Percentiles rank a stretch among this genome's conserved stretches.
Conservation (phyloP, 192 early-diverging fungal species). For the Backusella psychrophila region DNA sequence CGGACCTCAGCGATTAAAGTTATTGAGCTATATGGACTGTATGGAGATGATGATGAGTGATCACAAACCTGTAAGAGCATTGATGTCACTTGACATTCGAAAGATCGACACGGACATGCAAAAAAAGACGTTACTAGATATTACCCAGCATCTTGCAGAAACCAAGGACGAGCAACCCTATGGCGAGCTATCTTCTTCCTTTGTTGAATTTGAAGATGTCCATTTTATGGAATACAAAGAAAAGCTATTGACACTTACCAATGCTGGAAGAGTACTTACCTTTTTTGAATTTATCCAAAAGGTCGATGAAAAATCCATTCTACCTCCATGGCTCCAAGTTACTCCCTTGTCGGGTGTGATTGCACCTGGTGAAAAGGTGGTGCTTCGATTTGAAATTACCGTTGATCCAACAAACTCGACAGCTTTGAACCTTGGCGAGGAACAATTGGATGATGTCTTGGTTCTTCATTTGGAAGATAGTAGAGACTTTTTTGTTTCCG, state of each 20-base stretch:
- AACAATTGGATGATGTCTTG: conserved; percentile 71
- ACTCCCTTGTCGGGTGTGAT: conserved; percentile 67
- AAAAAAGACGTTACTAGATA: conserved; percentile 49
- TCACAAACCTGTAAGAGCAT: conserved; percentile 88
- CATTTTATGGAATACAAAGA: conserved; percentile 46
- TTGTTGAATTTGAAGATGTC: conserved; percentile 74
- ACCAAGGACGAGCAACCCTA: conserved; percentile 70
- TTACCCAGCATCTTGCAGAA: conserved; percentile 72
- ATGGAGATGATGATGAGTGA: conserved; percentile 76
- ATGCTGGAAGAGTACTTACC: conserved; percentile 73
- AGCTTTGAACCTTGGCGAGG: conserved; percentile 55
- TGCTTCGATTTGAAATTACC: conserved; percentile 60
- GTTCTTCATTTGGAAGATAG: conserved; percentile 80
- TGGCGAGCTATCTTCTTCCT: conserved; percentile 65
- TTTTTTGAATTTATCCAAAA: conserved; percentile 77
- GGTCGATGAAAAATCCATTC: conserved; percentile 47
- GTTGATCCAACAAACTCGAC: conserved; percentile 50
- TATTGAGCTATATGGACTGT: conserved; percentile 51
- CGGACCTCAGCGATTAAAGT: conserved; percentile 38
- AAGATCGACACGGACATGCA: conserved; percentile 58
- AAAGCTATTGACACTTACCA: conserved; percentile 58
- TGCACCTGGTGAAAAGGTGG: conserved; percentile 65
- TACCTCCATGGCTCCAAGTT: conserved; percentile 73
- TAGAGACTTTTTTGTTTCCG: conserved; percentile 81
- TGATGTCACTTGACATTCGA: conserved; percentile 64